phyloP scores from a whole-genome alignment of 495 filamentous ascomycete species.

The Aspergillus incahuasiensis region DNA sequence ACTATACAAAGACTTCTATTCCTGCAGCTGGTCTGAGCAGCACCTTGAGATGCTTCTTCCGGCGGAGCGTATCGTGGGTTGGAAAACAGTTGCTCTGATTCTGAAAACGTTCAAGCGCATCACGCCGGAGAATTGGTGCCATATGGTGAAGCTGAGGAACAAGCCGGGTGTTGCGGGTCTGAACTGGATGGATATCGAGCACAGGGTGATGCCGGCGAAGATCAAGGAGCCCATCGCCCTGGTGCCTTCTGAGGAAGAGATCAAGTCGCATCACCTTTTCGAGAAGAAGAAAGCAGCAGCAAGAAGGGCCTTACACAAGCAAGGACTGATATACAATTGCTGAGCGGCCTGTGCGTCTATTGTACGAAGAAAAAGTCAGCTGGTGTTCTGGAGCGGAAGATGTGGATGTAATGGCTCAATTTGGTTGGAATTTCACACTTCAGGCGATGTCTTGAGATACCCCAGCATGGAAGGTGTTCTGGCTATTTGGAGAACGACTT shows the following conservation, averaged over 20 bases:
- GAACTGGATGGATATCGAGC: conserved; percentile 20
- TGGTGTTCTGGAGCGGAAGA: not conserved
- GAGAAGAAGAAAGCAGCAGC: conserved; percentile 3
- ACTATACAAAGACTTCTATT: conserved; percentile 20
- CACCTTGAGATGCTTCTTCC: conserved; percentile 24
- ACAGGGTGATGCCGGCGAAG: conserved; percentile 1
- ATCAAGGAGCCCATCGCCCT: not conserved
- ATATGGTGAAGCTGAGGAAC: conserved; percentile 14
- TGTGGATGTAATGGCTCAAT: not conserved
- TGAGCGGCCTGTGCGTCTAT: not conserved
- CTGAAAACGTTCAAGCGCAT: conserved; percentile 28
- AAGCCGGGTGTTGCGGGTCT: conserved; percentile 18
- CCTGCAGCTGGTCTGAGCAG: conserved; percentile 13
- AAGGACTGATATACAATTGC: not conserved
- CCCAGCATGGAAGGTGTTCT: conserved; percentile 1
- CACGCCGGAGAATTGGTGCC: conserved; percentile 20
- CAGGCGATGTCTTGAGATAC: not conserved
- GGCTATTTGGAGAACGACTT: not conserved
- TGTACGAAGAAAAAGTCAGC: not conserved
- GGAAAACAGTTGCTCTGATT: conserved; percentile 31
- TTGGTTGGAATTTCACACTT: not conserved
- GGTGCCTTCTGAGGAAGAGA: not conserved
- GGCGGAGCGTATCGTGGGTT: conserved; percentile 16
- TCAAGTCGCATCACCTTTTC: not conserved
- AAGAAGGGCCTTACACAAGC: not conserved